These are phyloP conservation scores for Micractinium conductrix DNA, from an alignment of 139 green algal genomes.

Conservation along the genomic window DNA sequence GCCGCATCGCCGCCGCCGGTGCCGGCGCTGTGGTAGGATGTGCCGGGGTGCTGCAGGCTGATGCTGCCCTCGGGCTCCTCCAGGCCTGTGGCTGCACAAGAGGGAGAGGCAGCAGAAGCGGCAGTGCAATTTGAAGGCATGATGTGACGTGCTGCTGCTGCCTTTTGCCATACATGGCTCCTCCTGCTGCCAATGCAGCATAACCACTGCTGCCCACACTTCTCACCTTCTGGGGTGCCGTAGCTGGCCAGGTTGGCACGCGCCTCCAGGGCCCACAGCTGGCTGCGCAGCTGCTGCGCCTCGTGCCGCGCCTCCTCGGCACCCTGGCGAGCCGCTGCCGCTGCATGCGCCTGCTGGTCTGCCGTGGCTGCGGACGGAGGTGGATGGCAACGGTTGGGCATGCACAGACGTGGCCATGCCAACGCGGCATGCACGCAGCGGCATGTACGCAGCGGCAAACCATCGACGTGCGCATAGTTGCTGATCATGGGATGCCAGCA, in stretches of 20 bases:
- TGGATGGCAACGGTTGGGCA: no score
- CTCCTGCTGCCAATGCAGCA: neutral
- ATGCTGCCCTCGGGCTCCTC: constrained; percentile 25
- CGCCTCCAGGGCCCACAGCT: constrained; percentile 31
- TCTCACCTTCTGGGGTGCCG: constrained; percentile 4
- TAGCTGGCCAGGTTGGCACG: constrained; percentile 26
- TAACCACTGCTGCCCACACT: neutral
- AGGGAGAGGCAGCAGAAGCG: neutral
- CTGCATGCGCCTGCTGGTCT: neutral
- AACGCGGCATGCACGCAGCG: no score
- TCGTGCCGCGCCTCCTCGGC: constrained; percentile 1
- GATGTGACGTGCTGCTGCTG: neutral
- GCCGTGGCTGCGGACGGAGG: constrained; percentile 2
- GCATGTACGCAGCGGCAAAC: neutral
- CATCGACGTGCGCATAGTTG: neutral
- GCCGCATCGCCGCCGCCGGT: neutral
- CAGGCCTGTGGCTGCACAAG: neutral
- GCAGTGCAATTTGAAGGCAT: neutral
- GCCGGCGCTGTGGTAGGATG: neutral
- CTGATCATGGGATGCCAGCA: neutral
- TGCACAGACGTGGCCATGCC: neutral
- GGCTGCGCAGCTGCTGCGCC: constrained; percentile 12
- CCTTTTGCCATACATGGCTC: neutral
- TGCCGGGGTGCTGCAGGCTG: constrained; percentile 29
- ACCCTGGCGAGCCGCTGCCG: constrained; percentile 10